Conservation (phyloP, 345 rosid genomes). For the Angophora floribunda region DNA sequence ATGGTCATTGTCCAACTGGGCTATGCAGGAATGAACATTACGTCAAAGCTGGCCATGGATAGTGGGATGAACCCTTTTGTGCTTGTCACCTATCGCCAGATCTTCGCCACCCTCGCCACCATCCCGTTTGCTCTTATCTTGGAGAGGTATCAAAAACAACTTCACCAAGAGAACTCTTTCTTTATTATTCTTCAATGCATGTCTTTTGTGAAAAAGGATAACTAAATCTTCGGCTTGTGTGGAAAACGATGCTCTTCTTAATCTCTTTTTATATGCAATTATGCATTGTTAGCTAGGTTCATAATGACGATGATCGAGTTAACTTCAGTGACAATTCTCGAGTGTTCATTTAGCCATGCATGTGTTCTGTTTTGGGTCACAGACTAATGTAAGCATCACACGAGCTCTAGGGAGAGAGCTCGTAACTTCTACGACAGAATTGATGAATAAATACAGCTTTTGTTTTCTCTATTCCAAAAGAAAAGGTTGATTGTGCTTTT, state of each 20-base stretch:
- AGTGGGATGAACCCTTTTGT: constrained; percentile 79
- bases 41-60: constrained; percentile 83
- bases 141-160: constrained; percentile 39
- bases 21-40: constrained; percentile 79
- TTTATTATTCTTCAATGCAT: not conserved
- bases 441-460: not conserved
- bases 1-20: constrained; percentile 69
- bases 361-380: not conserved
- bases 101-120: constrained; percentile 63
- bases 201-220: not conserved
- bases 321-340: not conserved
- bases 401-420: not conserved
- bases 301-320: not conserved
- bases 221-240: not conserved
- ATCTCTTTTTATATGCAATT: not conserved
- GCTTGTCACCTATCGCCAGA: constrained; percentile 75
- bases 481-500: not conserved
- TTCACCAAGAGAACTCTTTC: not conserved
- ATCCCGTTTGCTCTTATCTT: constrained; percentile 61
- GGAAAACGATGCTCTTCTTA: not conserved
- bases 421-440: not conserved
- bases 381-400: not conserved
- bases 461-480: not conserved
- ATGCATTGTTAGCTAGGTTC: not conserved
- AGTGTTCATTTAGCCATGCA: not conserved